Conservation (phyloP, 805 yeast genomes). For the Ogataea pignaliae region DNA sequence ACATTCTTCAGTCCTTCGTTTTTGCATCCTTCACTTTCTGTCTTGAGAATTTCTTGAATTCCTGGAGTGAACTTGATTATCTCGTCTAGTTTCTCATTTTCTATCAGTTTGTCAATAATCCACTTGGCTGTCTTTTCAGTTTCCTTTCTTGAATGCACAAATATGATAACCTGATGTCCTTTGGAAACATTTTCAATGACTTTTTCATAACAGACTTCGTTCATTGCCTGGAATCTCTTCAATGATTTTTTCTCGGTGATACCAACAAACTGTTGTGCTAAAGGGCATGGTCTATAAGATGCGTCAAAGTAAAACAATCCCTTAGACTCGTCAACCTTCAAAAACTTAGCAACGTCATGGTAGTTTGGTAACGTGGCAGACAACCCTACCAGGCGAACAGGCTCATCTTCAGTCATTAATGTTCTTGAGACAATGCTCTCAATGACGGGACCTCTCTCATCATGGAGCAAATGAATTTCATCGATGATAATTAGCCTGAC, state of each 20-base stretch:
- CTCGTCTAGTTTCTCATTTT: conserved; percentile 44
- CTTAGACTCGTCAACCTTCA: conserved; percentile 53
- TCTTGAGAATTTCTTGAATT: conserved; percentile 54
- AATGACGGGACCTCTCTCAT: conserved; percentile 90
- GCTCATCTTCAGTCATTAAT: conserved; percentile 37
- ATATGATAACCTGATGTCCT: conserved; percentile 77
- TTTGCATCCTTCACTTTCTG: conserved; percentile 55
- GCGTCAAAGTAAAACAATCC: conserved; percentile 82
- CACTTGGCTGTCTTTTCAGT: conserved; percentile 79
- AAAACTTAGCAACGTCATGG: conserved; percentile 76
- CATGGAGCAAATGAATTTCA: conserved; percentile 90
- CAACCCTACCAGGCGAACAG: conserved; percentile 72
- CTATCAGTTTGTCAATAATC: conserved; percentile 57
- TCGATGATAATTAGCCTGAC: conserved; percentile 78
- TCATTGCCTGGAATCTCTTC: conserved; percentile 75
- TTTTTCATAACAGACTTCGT: conserved; percentile 85
- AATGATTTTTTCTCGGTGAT: conserved; percentile 79
- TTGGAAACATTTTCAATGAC: conserved; percentile 57
- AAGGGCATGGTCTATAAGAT: conserved; percentile 85
- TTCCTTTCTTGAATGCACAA: conserved; percentile 92
- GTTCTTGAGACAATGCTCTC: conserved; percentile 84
- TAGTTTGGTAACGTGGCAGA: conserved; percentile 94
- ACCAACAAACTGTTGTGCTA: conserved; percentile 84
- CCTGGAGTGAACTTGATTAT: conserved; percentile 48
- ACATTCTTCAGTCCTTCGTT: conserved; percentile 54